A percentile compares a stretch with the other conserved stretches of the same genome.
Conservation (phyloP, 2,329 filamentous ascomycete genomes). For the Cladorrhinum sp. region DNA sequence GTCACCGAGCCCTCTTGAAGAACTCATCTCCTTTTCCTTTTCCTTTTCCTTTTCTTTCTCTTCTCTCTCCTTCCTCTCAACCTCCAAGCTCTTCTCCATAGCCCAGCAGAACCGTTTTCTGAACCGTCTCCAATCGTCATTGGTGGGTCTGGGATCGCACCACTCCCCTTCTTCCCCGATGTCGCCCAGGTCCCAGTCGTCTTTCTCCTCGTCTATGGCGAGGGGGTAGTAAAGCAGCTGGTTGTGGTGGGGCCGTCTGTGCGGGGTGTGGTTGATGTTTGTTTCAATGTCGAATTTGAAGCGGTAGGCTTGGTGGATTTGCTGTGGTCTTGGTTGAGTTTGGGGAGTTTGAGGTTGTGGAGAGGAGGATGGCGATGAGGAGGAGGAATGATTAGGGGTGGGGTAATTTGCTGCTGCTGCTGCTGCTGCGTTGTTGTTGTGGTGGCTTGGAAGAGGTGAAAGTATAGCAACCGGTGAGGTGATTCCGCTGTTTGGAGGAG, state of each 20-base stretch:
- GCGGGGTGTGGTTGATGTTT: conserved; percentile 42
- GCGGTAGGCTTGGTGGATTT: conserved; percentile 43
- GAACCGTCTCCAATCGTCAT: conserved; percentile 41
- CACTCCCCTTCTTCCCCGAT: conserved; percentile 29
- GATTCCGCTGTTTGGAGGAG: conserved; percentile 12
- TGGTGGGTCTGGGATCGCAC: conserved; percentile 39
- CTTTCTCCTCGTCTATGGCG: conserved; percentile 30
- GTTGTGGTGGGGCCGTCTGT: conserved; percentile 41
- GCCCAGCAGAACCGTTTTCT: conserved; percentile 34
- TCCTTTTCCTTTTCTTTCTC: neutral
- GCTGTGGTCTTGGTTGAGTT: conserved; percentile 13
- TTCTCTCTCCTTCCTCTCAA: neutral
- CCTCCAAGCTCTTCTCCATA: conserved; percentile 26
- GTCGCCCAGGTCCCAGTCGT: conserved; percentile 26
- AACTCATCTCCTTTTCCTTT: neutral
- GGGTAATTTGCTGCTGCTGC: conserved; percentile 3
- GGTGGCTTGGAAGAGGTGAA: neutral
- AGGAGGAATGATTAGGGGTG: neutral
- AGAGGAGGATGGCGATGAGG: conserved; percentile 9
- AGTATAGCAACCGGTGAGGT: neutral
- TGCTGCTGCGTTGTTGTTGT: conserved; percentile 5
- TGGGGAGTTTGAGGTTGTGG: neutral
- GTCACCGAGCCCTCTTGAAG: neutral
- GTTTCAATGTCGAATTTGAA: conserved; percentile 48
- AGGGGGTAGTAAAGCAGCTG: conserved; percentile 39